These are phyloP conservation scores for Xylaria grammica DNA, from an alignment of 495 filamentous ascomycete species.

Conservation along the genomic window DNA sequence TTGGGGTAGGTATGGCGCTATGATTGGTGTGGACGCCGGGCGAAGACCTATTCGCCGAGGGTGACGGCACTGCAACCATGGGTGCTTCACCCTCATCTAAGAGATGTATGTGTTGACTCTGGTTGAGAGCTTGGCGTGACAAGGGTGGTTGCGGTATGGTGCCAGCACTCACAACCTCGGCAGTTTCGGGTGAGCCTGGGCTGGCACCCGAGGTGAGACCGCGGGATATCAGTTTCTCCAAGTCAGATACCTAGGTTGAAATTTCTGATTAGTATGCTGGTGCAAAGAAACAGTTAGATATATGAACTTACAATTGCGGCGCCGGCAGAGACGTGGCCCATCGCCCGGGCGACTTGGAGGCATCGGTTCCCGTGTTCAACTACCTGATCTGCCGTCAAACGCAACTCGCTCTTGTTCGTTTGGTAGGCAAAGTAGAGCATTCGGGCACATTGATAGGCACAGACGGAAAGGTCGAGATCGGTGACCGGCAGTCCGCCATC, in stretches of 20 bases:
- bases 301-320: slow-evolving; percentile 45
- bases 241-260: slow-evolving; percentile 48
- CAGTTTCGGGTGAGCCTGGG: slow-evolving; percentile 25
- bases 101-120: slow-evolving; percentile 34
- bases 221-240: slow-evolving; percentile 48
- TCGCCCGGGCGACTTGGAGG: slow-evolving; percentile 37
- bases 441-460: slow-evolving; percentile 53
- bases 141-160: slow-evolving; percentile 27
- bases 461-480: slow-evolving; percentile 54
- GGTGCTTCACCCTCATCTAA: slow-evolving; percentile 34
- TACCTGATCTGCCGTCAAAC: slow-evolving; percentile 34
- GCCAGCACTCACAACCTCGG: slow-evolving; percentile 26
- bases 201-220: slow-evolving; percentile 34
- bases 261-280: not conserved
- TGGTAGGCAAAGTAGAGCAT: slow-evolving; percentile 42
- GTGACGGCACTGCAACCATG: slow-evolving; percentile 32
- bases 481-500: slow-evolving; percentile 47
- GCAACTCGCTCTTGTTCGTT: slow-evolving; percentile 27
- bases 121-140: slow-evolving; percentile 26
- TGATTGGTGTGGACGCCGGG: slow-evolving; percentile 24
- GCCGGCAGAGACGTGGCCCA: slow-evolving; percentile 41
- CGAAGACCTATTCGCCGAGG: slow-evolving; percentile 31
- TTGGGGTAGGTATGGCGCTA: slow-evolving; percentile 32
- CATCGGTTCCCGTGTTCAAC: slow-evolving; percentile 37
- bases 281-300: too few relatives aligned